Evolutionary conservation across 2,329 filamentous ascomycete genomes (phyloP), one percentile per base, ranked within the genome.

Genomic region (Fusarium foetens): DNA sequence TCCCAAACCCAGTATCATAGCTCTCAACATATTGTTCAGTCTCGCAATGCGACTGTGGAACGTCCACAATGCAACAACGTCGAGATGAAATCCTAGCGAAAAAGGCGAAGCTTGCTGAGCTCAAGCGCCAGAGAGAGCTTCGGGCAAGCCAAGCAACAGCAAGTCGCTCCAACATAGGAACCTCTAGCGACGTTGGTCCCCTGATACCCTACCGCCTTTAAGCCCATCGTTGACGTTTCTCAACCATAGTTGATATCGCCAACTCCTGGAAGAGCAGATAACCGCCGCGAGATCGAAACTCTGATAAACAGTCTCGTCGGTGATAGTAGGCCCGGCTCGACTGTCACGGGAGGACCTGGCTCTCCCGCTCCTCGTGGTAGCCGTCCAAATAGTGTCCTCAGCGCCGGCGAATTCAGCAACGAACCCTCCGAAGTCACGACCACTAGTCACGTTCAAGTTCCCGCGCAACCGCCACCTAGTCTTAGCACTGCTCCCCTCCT

Each of bases 31-130:
- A 65, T 70, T 65, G 66, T 66, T 65, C 66, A 70, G 77, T 81
- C 82, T 80, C 83, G 85, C 80, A 64, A 88, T 88, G 87, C 84
- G 85, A 82, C 78, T 82, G 77, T 79, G 77, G 77, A 80, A 76
- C 79, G 71, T 79, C 70, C 82, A 84, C 79, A 75, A 92, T 92
- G 87, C 90, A 92, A 84, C 92, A 95, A 87, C 92, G 95, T 78
- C 93, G 94, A 86, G 94, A 97, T 86, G 96, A 99, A 86, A 97
- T 99, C 76, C 86, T 96, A 77, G 95, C 94, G 76, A 99, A 99
- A 86, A 95, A 94, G 86, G 95, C 95, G 71, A 98, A 96, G 87
- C 94, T 99, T 78, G 95, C 94, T 54, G 96, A 98, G 87, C 89
- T 99, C 74, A 98, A 97, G 85, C 90, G 93, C 70, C 94, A 98